Base-by-base conservation (phyloP, 345 rosid species). In the Gossypium mustelinum region DNA sequence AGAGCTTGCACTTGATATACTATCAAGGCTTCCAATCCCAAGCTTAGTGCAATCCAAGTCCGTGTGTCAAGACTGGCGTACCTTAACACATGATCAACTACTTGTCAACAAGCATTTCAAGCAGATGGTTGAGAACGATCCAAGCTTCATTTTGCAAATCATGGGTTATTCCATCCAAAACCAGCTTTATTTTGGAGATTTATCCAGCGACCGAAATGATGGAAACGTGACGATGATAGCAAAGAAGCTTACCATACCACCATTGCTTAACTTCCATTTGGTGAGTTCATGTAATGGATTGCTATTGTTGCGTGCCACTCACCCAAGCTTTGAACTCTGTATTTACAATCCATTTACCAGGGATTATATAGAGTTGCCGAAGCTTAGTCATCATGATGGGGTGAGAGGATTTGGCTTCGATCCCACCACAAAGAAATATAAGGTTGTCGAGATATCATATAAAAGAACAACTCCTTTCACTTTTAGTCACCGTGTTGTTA, bases 251-350 rank as follows among this genome's bases (percentile, higher is more conserved):
- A 44, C 69, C 27, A 45, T 76, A 81, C 72, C 56, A 76, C 29
- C 67, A 55, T 79, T 81, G 80, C 81, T 9, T 3, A 66, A 44
- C 27, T 44, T 66, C n/a, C 78, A 78, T 43, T 75, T 82, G 2
- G 78, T 86, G 1, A 89, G 90, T 0, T 87, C 92, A 14, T 87
- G 93, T 75, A 84, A 86, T 55, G 92, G 96, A 34, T 80, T 87
- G 80, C 79, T 89, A 4, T 87, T 88, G 74, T 44, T 89, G 60
- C 79, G 80, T 10, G 86, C 89, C 34, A 58, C 34, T 58, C 39
- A 58, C 9, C 75, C 73, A 75, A 78, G 10, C 34, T 44, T 20
- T 20, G n/a, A 25, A n/a, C 10, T 22, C 9, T 83, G 76, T 67
- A 62, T 89, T 43, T 87, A 82, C 79, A 91, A 89, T 74, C 93